These are phyloP conservation scores for Raffaelea albimanens DNA, from an alignment of 2,329 filamentous ascomycete species.

Conservation along the genomic window DNA sequence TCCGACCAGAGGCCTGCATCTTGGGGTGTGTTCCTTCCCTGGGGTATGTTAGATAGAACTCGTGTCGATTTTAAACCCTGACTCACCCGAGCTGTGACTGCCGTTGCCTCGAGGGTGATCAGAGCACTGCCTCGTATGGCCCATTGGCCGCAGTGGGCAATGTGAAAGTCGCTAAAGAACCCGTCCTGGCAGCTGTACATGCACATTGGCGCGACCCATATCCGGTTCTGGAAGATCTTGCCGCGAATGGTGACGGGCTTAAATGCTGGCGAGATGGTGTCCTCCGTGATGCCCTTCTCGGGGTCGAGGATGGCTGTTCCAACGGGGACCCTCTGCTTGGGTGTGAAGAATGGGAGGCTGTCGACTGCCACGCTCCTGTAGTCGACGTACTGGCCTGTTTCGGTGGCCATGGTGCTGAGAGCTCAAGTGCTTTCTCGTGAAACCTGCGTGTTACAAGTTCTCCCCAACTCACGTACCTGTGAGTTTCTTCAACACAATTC, in stretches of 20 bases:
- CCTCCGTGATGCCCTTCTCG: conserved; percentile 23
- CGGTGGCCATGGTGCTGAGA: no score
- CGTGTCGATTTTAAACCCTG: not conserved
- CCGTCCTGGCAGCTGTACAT: conserved; percentile 28
- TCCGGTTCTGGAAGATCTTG: conserved; percentile 33
- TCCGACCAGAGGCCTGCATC: conserved; percentile 25
- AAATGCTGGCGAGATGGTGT: conserved; percentile 27
- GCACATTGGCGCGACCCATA: conserved; percentile 37
- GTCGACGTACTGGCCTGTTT: no score
- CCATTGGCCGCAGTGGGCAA: conserved; percentile 11
- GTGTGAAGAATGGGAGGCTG: conserved; percentile 33
- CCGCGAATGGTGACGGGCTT: conserved; percentile 32
- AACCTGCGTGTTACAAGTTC: no score
- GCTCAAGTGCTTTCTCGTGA: no score
- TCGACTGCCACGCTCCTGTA: conserved; percentile 15
- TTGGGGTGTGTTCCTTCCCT: conserved; percentile 26
- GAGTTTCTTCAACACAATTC: no score
- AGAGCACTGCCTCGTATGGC: not conserved
- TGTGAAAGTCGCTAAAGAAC: conserved; percentile 32
- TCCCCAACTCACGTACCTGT: no score
- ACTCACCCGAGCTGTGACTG: conserved; percentile 18
- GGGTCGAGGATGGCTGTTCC: conserved; percentile 21
- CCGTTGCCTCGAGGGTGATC: conserved; percentile 19
- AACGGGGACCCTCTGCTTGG: conserved; percentile 26
- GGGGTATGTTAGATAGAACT: no score